phyloP scores from a whole-genome alignment of 2,329 filamentous ascomycete genomes.

The Exophiala xenobiotica region DNA sequence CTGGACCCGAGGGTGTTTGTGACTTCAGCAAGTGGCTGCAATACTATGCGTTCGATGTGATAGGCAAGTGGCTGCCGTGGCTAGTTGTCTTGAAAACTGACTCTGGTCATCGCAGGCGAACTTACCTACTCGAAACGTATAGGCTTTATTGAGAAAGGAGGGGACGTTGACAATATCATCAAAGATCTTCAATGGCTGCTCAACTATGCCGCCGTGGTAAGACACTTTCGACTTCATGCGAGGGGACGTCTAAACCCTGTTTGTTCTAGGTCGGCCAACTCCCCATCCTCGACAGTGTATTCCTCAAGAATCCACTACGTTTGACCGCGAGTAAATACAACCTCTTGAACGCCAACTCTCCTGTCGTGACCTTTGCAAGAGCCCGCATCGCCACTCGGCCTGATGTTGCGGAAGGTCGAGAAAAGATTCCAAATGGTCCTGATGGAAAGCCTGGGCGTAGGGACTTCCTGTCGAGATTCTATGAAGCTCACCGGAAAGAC shows the following conservation, averaged over 20 bases:
- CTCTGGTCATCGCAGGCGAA: slow-evolving; percentile 23
- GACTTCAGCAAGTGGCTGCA: slow-evolving; percentile 43
- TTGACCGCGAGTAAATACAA: slow-evolving; percentile 13
- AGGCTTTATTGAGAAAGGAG: slow-evolving; percentile 35
- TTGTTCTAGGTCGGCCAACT: slow-evolving; percentile 33
- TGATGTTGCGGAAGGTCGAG: slow-evolving; percentile 1
- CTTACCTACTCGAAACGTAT: slow-evolving; percentile 37
- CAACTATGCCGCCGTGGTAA: slow-evolving; percentile 27
- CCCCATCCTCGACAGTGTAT: slow-evolving; percentile 35
- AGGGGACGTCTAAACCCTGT: background rate
- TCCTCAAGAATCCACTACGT: slow-evolving; percentile 21
- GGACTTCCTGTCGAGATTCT: slow-evolving; percentile 34
- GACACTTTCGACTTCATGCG: background rate
- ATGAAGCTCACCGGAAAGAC: slow-evolving; percentile 30
- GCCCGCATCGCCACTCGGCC: slow-evolving; percentile 10
- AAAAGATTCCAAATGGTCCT: background rate
- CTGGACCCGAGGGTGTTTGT: slow-evolving; percentile 7
- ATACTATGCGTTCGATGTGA: slow-evolving; percentile 38
- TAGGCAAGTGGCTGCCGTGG: slow-evolving; percentile 18
- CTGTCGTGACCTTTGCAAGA: slow-evolving; percentile 17
- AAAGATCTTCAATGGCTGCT: slow-evolving; percentile 34
- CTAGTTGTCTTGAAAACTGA: background rate
- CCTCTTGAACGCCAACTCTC: slow-evolving; percentile 12
- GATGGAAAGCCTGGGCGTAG: slow-evolving; percentile 7
- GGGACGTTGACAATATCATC: slow-evolving; percentile 38